Evolutionary conservation across 768 basidiomycete genomes (phyloP), one percentile per base, ranked within the genome.

Genomic region (Mycena epipterygia): DNA sequence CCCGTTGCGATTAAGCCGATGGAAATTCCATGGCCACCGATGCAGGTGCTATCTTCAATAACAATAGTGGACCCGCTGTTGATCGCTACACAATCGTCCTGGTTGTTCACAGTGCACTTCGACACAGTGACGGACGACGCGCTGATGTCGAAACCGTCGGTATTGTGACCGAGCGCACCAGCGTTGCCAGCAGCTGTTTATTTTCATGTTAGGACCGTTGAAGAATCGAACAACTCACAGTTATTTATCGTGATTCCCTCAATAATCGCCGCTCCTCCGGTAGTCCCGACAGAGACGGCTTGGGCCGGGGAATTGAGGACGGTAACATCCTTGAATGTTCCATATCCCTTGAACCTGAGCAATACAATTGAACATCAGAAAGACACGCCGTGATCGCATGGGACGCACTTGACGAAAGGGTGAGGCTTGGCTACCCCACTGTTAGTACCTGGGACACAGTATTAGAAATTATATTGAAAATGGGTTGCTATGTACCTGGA

Each of bases 11-110:
- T 83, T 1, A 86, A 86, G n/a, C 85, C 88, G 19, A 89, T 82
- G 16, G 84, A 84, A 74, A 87, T 81, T n/a, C 89, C 88, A 59
- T 89, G 89, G 9, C 88, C 86, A n/a, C 80, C 79, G 2, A 69
- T 68, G 77, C 88, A 89, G 23, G 74, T 87, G 81, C 41, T 81
- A 44, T 70, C 79, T 63, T 79, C 88, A 51, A 61, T 68, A 0
- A 44, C 79, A 74, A 68, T 78, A 73, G 29, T 62, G 46, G 41
- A 59, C 7, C 75, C 75, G 6, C 61, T 60, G 39, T 74, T 74
- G 42, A 76, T 70, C 8, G 75, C 75, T 1, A 74, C 58, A n/a
- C 75, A 74, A 32, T 74, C 70, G 39, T 71, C 73, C 48, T 75
- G 70, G 51, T 73, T 75, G 9, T 72, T 73, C 2, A 67, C 73